Percentiles rank a stretch among this genome's conserved stretches.
Evolutionary conservation across 768 basidiomycete species (phyloP).

Genomic region (Mycena polygramma): DNA sequence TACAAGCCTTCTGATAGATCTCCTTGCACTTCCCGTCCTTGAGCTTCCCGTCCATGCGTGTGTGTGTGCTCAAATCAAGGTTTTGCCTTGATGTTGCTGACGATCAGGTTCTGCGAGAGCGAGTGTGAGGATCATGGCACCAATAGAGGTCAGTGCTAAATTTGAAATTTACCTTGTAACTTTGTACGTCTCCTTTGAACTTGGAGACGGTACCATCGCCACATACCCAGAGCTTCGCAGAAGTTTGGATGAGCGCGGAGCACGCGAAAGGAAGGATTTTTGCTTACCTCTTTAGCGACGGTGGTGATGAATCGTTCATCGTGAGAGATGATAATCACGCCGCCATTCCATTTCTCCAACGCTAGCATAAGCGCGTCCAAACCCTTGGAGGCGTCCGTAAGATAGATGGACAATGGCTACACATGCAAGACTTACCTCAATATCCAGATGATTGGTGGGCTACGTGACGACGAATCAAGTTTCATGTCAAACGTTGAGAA

Average conservation of each 20-base stretch:
- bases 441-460: slow-evolving; percentile 97
- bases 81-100: slow-evolving; percentile 42
- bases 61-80: slow-evolving; percentile 30
- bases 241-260: slow-evolving; percentile 25
- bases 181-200: slow-evolving; percentile 91
- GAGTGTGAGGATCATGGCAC: slow-evolving; percentile 6
- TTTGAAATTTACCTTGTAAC: slow-evolving; percentile 77
- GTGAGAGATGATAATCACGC: slow-evolving; percentile 94
- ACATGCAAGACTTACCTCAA: slow-evolving; percentile 67
- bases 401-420: slow-evolving; percentile 14
- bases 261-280: slow-evolving; percentile 2
- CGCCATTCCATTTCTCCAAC: slow-evolving; percentile 85
- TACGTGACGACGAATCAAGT: slow-evolving; percentile 43
- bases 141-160: background rate
- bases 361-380: slow-evolving; percentile 95
- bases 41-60: background rate
- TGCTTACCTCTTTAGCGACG: slow-evolving; percentile 81
- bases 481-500: slow-evolving; percentile 7
- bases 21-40: background rate
- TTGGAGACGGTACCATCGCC: slow-evolving; percentile 84
- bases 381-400: slow-evolving; percentile 64
- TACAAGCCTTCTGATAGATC: slow-evolving; percentile 12
- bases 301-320: slow-evolving; percentile 96
- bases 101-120: slow-evolving; percentile 41
- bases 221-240: slow-evolving; percentile 89